phyloP scores from a whole-genome alignment of 225 moss, liverwort and hornwort genomes.

The Pseudoscleropodium purum region DNA sequence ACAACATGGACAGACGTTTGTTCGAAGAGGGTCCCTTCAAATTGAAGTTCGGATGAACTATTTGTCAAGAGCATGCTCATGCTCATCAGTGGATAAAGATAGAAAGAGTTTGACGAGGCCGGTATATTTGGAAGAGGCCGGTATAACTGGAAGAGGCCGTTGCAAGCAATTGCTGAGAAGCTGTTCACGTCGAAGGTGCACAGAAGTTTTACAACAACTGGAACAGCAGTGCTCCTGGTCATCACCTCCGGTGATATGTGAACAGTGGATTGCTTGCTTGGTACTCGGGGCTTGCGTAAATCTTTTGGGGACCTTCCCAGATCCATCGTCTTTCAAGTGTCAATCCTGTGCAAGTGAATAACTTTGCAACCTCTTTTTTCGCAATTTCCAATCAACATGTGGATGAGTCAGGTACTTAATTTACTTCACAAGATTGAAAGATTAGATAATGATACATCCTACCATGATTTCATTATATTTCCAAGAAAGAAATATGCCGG shows the following conservation, averaged over 20 bases:
- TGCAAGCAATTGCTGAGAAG: background rate
- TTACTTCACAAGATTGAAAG: background rate
- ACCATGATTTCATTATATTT: background rate
- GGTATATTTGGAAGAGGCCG: too few species aligned
- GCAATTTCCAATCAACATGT: background rate
- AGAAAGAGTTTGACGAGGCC: too few species aligned
- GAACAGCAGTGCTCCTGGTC: background rate
- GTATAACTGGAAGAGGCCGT: background rate
- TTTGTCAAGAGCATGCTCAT: too few species aligned
- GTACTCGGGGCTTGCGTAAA: background rate
- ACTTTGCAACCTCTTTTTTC: background rate
- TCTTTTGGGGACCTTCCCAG: background rate
- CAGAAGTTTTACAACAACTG: background rate
- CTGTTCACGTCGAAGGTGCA: background rate
- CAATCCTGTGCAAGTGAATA: background rate
- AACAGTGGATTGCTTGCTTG: background rate
- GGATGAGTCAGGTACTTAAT: background rate
- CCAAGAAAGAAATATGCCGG: background rate
- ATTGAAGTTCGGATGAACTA: too few species aligned
- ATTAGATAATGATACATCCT: background rate
- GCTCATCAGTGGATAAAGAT: too few species aligned
- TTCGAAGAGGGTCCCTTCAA: background rate
- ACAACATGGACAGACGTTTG: background rate
- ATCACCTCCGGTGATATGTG: background rate
- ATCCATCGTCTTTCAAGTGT: background rate